A percentile compares a stretch with the other conserved stretches of the same genome.
Conservation (phyloP, 805 yeast species). For the Kuraishia floccosa region DNA sequence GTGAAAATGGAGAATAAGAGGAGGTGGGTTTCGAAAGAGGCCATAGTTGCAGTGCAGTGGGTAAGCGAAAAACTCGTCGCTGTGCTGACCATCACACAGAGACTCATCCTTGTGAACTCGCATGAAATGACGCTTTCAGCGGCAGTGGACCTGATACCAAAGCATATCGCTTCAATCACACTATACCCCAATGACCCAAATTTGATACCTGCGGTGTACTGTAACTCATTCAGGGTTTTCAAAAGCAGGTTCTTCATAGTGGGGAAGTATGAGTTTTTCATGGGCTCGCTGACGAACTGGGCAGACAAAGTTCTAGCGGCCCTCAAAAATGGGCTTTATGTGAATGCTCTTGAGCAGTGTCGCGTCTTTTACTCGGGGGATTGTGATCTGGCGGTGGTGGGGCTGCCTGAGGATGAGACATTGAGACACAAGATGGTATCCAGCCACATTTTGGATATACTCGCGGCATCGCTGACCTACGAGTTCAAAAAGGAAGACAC, state of each 20-base stretch:
- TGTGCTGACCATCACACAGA: constrained; percentile 32
- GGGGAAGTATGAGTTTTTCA: constrained; percentile 38
- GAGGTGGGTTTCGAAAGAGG: constrained; percentile 32
- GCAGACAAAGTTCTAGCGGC: constrained; percentile 45
- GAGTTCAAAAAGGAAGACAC: constrained; percentile 18
- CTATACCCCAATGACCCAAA: no score
- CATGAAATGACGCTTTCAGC: constrained; percentile 22
- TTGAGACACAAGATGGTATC: constrained; percentile 36
- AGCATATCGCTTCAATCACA: constrained; percentile 19
- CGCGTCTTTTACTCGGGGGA: constrained; percentile 40
- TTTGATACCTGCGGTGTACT: neutral
- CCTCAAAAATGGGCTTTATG: constrained; percentile 35
- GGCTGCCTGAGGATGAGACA: constrained; percentile 37
- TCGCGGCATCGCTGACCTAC: constrained; percentile 38
- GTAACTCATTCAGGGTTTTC: constrained; percentile 22
- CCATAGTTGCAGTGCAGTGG: constrained; percentile 51
- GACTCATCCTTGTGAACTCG: constrained; percentile 29
- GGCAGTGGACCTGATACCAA: constrained; percentile 24
- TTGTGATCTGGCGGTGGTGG: constrained; percentile 35
- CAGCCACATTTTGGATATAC: constrained; percentile 44
- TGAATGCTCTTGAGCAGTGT: constrained; percentile 46
- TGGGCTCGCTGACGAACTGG: constrained; percentile 61
- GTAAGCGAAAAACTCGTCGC: constrained; percentile 25
- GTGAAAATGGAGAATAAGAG: constrained; percentile 26
- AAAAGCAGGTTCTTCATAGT: constrained; percentile 38